phyloP scores from a whole-genome alignment of 306 rosid species.

The Castanopsis chinensis region DNA sequence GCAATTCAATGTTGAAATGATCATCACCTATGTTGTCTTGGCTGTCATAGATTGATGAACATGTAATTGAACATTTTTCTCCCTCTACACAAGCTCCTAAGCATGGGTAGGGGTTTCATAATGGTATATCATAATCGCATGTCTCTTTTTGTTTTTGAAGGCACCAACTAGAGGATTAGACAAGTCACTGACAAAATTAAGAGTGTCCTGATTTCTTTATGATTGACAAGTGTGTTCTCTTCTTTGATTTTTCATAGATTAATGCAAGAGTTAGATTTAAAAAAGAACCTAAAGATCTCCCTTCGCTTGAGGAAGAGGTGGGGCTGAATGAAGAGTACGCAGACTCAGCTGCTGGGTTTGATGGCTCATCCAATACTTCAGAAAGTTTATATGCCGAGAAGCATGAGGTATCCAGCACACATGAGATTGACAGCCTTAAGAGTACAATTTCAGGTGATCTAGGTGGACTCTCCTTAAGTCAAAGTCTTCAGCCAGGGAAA shows the following conservation, averaged over 20 bases:
- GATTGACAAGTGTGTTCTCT: slow-evolving; percentile 14
- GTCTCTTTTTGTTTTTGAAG: not conserved
- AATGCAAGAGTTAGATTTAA: slow-evolving; percentile 65
- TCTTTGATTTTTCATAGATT: slow-evolving; percentile 46
- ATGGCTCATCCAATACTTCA: slow-evolving; percentile 88
- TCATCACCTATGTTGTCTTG: not conserved
- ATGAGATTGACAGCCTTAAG: slow-evolving; percentile 81
- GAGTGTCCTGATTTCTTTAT: not conserved
- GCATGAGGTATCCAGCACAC: slow-evolving; percentile 63
- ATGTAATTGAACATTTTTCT: not conserved
- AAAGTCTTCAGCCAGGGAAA: slow-evolving; percentile 69
- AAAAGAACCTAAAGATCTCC: slow-evolving; percentile 52
- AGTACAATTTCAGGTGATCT: slow-evolving; percentile 65
- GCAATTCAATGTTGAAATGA: not conserved
- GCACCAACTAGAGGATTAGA: not conserved
- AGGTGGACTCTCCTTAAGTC: slow-evolving; percentile 57
- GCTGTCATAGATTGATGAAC: not conserved
- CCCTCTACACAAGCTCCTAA: not conserved
- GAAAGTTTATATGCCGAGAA: slow-evolving; percentile 83
- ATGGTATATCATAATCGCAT: not conserved
- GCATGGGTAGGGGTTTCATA: not conserved
- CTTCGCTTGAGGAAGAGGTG: slow-evolving; percentile 60
- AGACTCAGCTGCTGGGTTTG: slow-evolving; percentile 78
- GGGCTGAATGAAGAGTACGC: slow-evolving; percentile 70
- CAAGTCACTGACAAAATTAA: not conserved